Conservation (phyloP, 2,329 filamentous ascomycete genomes). For the Sporothrix dimorphospora region DNA sequence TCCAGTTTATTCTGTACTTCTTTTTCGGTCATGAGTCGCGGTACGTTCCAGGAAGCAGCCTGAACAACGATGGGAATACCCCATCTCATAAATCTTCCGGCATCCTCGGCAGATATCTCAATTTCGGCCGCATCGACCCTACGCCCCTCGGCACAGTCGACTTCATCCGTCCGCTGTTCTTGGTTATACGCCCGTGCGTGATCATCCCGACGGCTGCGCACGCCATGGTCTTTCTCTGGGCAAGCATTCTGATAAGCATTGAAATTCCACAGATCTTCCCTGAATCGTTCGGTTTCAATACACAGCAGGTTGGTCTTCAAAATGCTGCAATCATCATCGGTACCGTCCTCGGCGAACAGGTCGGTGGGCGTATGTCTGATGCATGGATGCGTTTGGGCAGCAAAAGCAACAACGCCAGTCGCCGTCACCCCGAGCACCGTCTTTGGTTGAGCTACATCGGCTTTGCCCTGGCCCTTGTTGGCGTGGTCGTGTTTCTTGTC, state of each 20-base stretch:
- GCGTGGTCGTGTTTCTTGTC: slow-evolving; percentile 58
- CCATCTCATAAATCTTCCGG: neutral
- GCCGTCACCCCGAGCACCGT: slow-evolving; percentile 51
- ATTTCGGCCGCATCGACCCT: slow-evolving; percentile 54
- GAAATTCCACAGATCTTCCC: slow-evolving; percentile 63
- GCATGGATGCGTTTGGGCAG: slow-evolving; percentile 50
- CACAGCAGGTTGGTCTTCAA: slow-evolving; percentile 61
- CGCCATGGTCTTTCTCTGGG: slow-evolving; percentile 60
- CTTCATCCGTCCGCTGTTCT: slow-evolving; percentile 53
- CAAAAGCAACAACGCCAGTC: slow-evolving; percentile 41
- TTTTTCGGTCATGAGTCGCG: slow-evolving; percentile 59
- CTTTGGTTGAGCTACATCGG: slow-evolving; percentile 62
- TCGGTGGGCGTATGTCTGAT: slow-evolving; percentile 58
- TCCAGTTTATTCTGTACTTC: slow-evolving; percentile 59
- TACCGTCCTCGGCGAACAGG: slow-evolving; percentile 59
- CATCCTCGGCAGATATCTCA: slow-evolving; percentile 48
- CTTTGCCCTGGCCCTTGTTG: slow-evolving; percentile 53
- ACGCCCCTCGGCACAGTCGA: slow-evolving; percentile 52
- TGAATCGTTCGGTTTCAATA: slow-evolving; percentile 58
- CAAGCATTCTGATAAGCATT: slow-evolving; percentile 56
- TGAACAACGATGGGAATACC: neutral
- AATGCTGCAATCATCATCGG: slow-evolving; percentile 61
- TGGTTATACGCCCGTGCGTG: slow-evolving; percentile 51
- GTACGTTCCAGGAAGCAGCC: slow-evolving; percentile 49
- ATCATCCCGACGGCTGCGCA: slow-evolving; percentile 57